A percentile compares a stretch with the other conserved stretches of the same genome.
These are phyloP conservation scores for Citrus hindsii DNA, from an alignment of 345 rosid genomes.

Conservation along the genomic window DNA sequence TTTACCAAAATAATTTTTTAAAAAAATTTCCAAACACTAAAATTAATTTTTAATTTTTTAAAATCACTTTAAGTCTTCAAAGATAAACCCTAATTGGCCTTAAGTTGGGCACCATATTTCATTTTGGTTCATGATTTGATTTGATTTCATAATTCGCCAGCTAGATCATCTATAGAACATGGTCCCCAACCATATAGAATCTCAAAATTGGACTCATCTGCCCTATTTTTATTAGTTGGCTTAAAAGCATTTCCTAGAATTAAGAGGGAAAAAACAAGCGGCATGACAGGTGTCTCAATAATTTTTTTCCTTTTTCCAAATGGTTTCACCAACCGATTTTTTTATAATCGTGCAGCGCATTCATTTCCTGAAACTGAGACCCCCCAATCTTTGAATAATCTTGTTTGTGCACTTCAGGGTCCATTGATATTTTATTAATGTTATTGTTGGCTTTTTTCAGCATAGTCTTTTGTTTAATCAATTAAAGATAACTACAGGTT, in stretches of 20 bases:
- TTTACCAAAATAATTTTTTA: too few species aligned
- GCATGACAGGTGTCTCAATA: slow-evolving; percentile 1
- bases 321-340: neutral
- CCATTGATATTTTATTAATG: slow-evolving; percentile 2
- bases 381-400: neutral
- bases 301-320: neutral
- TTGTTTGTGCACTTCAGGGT: neutral
- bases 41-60: too few species aligned
- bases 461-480: neutral
- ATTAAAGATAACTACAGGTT: neutral
- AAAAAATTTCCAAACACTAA: too few species aligned
- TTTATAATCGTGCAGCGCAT: neutral
- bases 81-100: too few species aligned
- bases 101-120: neutral
- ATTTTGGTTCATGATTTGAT: neutral
- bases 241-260: too few species aligned
- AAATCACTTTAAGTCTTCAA: too few species aligned
- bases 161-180: neutral
- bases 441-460: neutral
- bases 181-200: neutral
- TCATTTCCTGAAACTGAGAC: neutral
- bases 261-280: neutral
- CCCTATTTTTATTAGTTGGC: neutral
- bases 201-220: neutral
- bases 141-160: neutral